A percentile compares a stretch with the other conserved stretches of the same genome.
These are phyloP conservation scores for Penicillium nordicum DNA, from an alignment of 2,329 filamentous ascomycete genomes.

Conservation along the genomic window DNA sequence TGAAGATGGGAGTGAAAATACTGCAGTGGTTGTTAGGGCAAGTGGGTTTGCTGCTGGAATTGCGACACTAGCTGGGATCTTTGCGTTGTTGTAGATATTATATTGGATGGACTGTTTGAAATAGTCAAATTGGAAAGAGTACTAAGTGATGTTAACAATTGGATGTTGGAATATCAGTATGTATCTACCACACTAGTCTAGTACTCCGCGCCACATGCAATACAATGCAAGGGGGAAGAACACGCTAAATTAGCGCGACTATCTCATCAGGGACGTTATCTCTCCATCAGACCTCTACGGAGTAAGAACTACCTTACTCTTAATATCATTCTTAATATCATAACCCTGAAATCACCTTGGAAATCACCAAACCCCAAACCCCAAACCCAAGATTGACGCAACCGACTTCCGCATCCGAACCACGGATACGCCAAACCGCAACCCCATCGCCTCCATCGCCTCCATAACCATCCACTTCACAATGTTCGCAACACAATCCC, in stretches of 20 bases:
- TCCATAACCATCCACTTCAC: not conserved
- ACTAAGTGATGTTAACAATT: not conserved
- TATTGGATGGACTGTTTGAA: not conserved
- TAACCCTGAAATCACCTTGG: not conserved
- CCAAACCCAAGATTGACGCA: conserved; percentile 1
- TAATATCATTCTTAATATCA: too few relatives aligned
- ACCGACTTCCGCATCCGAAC: conserved; percentile 21
- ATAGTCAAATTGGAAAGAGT: not conserved
- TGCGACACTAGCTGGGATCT: not conserved
- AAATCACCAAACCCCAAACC: not conserved
- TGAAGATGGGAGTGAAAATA: not conserved
- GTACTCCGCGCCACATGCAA: not conserved
- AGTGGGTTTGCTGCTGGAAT: not conserved
- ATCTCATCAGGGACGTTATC: not conserved
- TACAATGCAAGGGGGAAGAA: not conserved
- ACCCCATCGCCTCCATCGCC: conserved; percentile 1
- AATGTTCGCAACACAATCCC: conserved; percentile 31
- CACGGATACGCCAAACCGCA: conserved; percentile 12
- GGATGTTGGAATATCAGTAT: not conserved
- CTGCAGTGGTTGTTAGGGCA: not conserved
- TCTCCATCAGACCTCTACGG: not conserved
- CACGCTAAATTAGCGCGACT: not conserved
- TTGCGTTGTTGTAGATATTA: not conserved
- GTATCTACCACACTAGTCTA: not conserved
- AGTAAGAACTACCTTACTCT: not conserved